Conservation (phyloP, 345 rosid genomes). For the Ceriops zippeliana region DNA sequence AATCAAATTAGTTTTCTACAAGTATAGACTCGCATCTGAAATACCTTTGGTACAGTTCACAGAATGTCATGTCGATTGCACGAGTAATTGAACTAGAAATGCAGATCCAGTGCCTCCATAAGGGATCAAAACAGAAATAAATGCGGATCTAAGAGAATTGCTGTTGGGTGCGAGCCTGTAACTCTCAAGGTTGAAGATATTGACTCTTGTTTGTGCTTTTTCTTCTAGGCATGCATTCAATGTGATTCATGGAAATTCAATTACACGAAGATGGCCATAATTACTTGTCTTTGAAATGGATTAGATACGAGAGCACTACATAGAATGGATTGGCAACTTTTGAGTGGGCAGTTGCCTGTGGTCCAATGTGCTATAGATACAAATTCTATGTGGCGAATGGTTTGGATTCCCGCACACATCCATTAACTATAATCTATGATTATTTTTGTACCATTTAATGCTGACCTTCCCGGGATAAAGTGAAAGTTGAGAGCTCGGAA, state of each 20-base stretch:
- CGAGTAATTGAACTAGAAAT: not conserved
- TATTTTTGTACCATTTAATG: slow-evolving; percentile 18
- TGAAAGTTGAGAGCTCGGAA: slow-evolving; percentile 2
- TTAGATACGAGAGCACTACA: slow-evolving; percentile 24
- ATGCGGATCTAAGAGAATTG: not conserved
- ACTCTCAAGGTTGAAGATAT: too few species aligned
- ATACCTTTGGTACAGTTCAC: not conserved
- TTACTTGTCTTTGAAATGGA: slow-evolving; percentile 16
- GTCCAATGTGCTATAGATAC: slow-evolving; percentile 25
- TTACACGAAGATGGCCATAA: slow-evolving; percentile 1
- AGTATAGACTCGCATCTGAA: not conserved
- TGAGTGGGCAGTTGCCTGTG: slow-evolving; percentile 22
- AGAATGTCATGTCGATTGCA: not conserved
- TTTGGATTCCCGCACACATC: slow-evolving; percentile 19
- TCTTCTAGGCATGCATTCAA: slow-evolving; percentile 8
- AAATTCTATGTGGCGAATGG: slow-evolving; percentile 13
- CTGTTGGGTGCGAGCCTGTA: not conserved
- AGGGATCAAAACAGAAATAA: not conserved
- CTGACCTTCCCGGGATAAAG: slow-evolving; percentile 18
- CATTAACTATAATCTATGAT: slow-evolving; percentile 11
- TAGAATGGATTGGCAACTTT: slow-evolving; percentile 15
- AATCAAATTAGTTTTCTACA: not conserved
- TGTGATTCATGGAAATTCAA: slow-evolving; percentile 5
- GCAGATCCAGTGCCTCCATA: too few species aligned
- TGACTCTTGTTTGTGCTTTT: too few species aligned